A percentile compares a stretch with the other conserved stretches of the same genome.
These are phyloP conservation scores for Arthrinium phaeospermum DNA, from an alignment of 2,329 filamentous ascomycete species.

Conservation along the genomic window DNA sequence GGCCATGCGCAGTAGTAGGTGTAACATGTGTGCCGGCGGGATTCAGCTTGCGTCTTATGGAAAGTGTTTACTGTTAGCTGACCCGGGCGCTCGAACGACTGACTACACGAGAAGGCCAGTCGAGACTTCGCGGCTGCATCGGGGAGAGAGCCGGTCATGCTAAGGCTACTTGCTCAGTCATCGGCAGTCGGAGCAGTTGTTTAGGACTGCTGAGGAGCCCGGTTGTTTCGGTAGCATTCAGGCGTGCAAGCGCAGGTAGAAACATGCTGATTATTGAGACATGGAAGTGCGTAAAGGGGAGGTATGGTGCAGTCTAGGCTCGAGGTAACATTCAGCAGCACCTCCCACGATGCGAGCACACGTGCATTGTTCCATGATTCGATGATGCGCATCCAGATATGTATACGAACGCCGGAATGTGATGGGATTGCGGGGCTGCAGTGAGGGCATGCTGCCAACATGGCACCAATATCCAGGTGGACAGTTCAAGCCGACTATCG, in stretches of 20 bases:
- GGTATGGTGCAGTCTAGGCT: background rate
- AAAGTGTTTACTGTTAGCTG: background rate
- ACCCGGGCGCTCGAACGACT: background rate
- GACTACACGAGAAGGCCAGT: background rate
- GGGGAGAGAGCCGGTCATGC: background rate
- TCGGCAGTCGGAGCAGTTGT: conserved; percentile 1
- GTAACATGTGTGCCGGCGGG: conserved; percentile 4
- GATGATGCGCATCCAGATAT: background rate
- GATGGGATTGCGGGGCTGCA: background rate
- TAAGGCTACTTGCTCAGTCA: background rate
- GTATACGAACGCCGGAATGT: background rate
- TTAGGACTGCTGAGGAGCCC: too few relatives aligned
- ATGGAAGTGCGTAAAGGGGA: background rate
- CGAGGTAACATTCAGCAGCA: too few relatives aligned
- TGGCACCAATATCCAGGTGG: too few relatives aligned
- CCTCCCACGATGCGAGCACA: background rate
- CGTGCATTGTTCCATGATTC: background rate
- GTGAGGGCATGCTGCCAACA: background rate
- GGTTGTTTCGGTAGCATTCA: background rate
- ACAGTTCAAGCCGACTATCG: background rate
- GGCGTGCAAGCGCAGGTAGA: background rate
- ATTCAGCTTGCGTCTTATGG: background rate
- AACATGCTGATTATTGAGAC: conserved; percentile 2
- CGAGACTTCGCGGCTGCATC: background rate
- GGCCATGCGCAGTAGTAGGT: background rate